Evolutionary conservation across 2,329 filamentous ascomycete species (phyloP).

Genomic region (Talaromyces sp.): DNA sequence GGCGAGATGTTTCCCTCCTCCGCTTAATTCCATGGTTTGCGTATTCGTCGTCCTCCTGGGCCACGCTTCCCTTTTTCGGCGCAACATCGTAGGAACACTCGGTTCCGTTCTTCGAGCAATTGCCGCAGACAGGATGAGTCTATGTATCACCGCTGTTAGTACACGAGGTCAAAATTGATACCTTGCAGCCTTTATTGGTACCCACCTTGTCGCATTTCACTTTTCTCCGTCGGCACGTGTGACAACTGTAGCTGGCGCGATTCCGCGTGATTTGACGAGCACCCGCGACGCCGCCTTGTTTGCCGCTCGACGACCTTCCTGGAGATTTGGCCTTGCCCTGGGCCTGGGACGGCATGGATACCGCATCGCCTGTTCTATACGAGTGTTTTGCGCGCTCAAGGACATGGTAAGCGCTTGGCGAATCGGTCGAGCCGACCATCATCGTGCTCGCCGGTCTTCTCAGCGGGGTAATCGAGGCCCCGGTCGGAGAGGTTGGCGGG

Average conservation of each 20-base stretch:
- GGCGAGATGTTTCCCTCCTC: slow-evolving; percentile 24
- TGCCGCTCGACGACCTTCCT: not conserved
- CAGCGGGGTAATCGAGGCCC: not conserved
- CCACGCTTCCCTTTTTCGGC: slow-evolving; percentile 20
- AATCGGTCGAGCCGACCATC: not conserved
- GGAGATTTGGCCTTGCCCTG: not conserved
- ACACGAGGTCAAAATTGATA: no score
- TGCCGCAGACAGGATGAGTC: slow-evolving; percentile 42
- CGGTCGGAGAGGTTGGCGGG: not conserved
- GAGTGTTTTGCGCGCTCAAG: not conserved
- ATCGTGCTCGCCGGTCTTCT: not conserved
- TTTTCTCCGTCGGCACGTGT: slow-evolving; percentile 42
- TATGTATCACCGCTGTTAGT: slow-evolving; percentile 9
- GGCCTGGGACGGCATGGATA: not conserved
- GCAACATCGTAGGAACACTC: slow-evolving; percentile 37
- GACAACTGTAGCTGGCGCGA: slow-evolving; percentile 43
- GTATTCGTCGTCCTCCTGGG: slow-evolving; percentile 11
- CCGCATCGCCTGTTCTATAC: not conserved
- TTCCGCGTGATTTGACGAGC: slow-evolving; percentile 44
- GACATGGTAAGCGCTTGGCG: not conserved
- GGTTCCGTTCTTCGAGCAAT: slow-evolving; percentile 39
- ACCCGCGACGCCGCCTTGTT: slow-evolving; percentile 3
- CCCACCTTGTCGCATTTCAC: slow-evolving; percentile 43
- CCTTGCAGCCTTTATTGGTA: no score
- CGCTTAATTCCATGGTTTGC: slow-evolving; percentile 29